Base-by-base conservation (phyloP, 306 rosid species). In the Cicer pinnatifidum region DNA sequence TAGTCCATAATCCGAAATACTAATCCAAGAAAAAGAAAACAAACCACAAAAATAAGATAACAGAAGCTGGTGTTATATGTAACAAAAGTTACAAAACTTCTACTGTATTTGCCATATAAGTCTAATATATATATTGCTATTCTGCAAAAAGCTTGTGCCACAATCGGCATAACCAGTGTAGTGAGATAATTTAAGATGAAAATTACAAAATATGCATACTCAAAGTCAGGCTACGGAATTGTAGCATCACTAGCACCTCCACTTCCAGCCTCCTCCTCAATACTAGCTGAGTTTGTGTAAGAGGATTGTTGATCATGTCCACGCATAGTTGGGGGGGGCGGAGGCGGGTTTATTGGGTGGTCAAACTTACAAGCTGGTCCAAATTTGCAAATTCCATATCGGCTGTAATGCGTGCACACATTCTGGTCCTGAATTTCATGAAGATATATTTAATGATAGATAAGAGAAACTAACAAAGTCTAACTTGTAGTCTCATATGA, bases 311-410 rank as follows among this genome's bases (percentile, higher is more conserved):
- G 87, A 74, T 84, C 91, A 75, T 64, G 80, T 76, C 77, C 86
- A 7, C 85, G 13, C 61, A 69, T 69, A 35, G 80, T 48, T 72
- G 87, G 56, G 46, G 90, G 67, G 20, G 67, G 19, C 38, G 81
- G 69, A 65, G 64, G 23, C 38, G 81, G 69, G 65, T 69, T 46
- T 58, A 70, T 58, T 0, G 95, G 88, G 59, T 93, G 98, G 65
- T 91, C 92, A 62, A 62, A 93, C 89, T 74, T 89, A 86, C 97
- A 93, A 17, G 92, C 86, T 16, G 97, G 94, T 76, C 98, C 97
- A 9, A 75, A 93, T 80, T 91, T 94, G 89, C 97, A 94, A 69
- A 94, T 89, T 79, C 98, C 98, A 52, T 85, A 89, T 48, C 90
- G 89, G 70, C 92, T 86, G 82, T 88, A 94, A 76, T 86, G 78